These are phyloP conservation scores for Zelopaecilomyces penicillatus DNA, from an alignment of 2,329 filamentous ascomycete species.

Conservation along the genomic window DNA sequence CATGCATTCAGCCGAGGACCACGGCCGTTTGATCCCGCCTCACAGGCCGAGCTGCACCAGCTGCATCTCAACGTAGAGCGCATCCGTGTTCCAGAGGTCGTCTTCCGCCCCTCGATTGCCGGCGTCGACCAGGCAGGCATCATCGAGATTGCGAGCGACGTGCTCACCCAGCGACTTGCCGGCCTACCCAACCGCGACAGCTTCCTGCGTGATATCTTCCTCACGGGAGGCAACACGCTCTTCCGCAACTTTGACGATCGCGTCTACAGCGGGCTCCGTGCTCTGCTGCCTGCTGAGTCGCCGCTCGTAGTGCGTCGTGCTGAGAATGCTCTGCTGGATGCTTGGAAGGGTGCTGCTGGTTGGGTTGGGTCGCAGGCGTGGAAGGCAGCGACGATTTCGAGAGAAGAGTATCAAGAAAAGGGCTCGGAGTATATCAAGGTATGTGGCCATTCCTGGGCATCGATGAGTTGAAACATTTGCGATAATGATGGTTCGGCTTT, in stretches of 20 bases:
- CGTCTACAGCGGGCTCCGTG: constrained; percentile 61
- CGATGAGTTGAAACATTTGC: no score
- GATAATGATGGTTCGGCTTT: no score
- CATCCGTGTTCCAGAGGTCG: constrained; percentile 85
- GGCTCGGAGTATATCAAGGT: constrained; percentile 90
- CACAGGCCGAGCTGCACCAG: constrained; percentile 73
- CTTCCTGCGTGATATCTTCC: constrained; percentile 78
- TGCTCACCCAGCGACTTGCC: constrained; percentile 73
- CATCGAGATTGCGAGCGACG: constrained; percentile 83
- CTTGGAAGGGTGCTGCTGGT: constrained; percentile 84
- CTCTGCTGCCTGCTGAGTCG: constrained; percentile 61
- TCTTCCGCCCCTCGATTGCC: constrained; percentile 88
- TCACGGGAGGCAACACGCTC: constrained; percentile 87
- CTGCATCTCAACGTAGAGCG: constrained; percentile 94
- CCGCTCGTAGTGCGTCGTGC: constrained; percentile 66
- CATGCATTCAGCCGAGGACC: constrained; percentile 87
- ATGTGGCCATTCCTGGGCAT: constrained; percentile 15
- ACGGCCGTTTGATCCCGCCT: constrained; percentile 73
- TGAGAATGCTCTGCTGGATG: constrained; percentile 69
- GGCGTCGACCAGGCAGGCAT: constrained; percentile 90
- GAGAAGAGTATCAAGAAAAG: constrained; percentile 84
- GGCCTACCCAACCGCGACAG: constrained; percentile 50
- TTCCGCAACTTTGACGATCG: constrained; percentile 83
- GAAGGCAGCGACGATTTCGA: constrained; percentile 59
- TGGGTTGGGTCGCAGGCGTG: constrained; percentile 63